Base-by-base conservation (phyloP, 2,329 filamentous ascomycete genomes). In the Reticulascus tulasneorum region DNA sequence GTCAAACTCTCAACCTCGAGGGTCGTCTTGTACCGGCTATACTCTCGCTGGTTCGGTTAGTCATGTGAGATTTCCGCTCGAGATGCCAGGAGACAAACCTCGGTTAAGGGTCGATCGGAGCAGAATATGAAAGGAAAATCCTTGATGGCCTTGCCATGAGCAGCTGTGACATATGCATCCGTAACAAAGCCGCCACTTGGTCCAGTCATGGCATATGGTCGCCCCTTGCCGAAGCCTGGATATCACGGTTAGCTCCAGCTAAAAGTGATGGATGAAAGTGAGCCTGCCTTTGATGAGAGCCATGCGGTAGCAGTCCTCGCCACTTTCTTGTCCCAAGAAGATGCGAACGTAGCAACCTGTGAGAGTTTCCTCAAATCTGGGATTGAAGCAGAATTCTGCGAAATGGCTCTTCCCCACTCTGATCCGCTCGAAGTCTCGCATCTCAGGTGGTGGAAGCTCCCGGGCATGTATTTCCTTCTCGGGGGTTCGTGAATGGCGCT, bases 81-180 rank as follows among this genome's bases (percentile, higher is more conserved):
- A 30, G 12, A 37, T 2, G 9, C 20, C 21, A 9, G 11, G 8
- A 7, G 29, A 58, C 71, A 46, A 67, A 87, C 84, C 60, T 93
- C 88, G n/a, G 84, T 86, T 53, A 97, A 86, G 26, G 74, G 71
- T 32, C 82, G 79, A 58, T 95, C 90, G 0, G 93, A 97, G 55
- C 91, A 90, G 45, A 84, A 83, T 44, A 93, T 83, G 60, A 97
- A 96, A 5, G 90, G 89, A 64, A 89, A 96, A 23, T 90, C 81
- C 56, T 84, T 84, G 54, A 88, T 77, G 0, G 85, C 75, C 51
- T 90, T 89, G 29, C 93, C 93, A 55, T 94, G 85, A 7, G 87
- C 81, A 26, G 86, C 81, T 35, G 82, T 69, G 21, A 86, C 79
- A 55, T 97, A 96, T 57, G 90, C 84, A 43, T 94, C 88, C 0